These are phyloP conservation scores for Coemansia sp. DNA, from an alignment of 192 early-diverging fungal genomes.

Conservation along the genomic window DNA sequence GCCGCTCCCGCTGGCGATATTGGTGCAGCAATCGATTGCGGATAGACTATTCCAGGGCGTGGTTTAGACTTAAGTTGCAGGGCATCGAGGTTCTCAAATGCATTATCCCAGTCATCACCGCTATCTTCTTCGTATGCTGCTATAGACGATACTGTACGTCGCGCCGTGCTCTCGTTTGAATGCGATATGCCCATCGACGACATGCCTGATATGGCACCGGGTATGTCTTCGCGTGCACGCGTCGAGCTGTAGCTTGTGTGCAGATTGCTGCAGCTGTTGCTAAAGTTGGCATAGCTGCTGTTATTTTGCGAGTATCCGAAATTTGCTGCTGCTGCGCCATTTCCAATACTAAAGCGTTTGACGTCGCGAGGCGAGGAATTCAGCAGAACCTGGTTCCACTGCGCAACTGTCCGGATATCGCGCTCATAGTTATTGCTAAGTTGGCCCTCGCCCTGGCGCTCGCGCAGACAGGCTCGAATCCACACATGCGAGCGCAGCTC, in stretches of 20 bases:
- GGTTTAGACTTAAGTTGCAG: slow-evolving; percentile 36
- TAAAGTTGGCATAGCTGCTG: slow-evolving; percentile 24
- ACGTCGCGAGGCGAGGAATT: slow-evolving; percentile 55
- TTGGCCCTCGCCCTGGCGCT: slow-evolving; percentile 39
- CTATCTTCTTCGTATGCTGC: slow-evolving; percentile 54
- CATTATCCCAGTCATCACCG: slow-evolving; percentile 55
- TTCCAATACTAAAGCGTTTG: slow-evolving; percentile 39
- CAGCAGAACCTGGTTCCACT: slow-evolving; percentile 52
- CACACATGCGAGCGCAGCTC: slow-evolving; percentile 62
- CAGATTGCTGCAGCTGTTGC: slow-evolving; percentile 29
- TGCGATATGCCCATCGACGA: slow-evolving; percentile 52
- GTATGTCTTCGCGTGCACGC: slow-evolving; percentile 40
- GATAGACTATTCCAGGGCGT: slow-evolving; percentile 27
- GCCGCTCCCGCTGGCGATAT: slow-evolving; percentile 32
- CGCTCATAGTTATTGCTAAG: slow-evolving; percentile 39
- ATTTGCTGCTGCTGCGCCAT: not conserved
- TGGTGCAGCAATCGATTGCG: slow-evolving; percentile 41
- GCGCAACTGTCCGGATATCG: slow-evolving; percentile 48
- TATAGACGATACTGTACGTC: slow-evolving; percentile 52
- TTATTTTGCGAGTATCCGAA: slow-evolving; percentile 5
- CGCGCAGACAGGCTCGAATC: slow-evolving; percentile 41
- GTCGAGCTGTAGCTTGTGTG: slow-evolving; percentile 45
- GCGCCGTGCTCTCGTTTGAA: slow-evolving; percentile 40
- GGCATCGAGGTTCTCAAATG: slow-evolving; percentile 51
- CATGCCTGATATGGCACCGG: slow-evolving; percentile 45